Evolutionary conservation across 2,329 filamentous ascomycete genomes (phyloP), one percentile per base, ranked within the genome.

Genomic region (Colletotrichum musicola): DNA sequence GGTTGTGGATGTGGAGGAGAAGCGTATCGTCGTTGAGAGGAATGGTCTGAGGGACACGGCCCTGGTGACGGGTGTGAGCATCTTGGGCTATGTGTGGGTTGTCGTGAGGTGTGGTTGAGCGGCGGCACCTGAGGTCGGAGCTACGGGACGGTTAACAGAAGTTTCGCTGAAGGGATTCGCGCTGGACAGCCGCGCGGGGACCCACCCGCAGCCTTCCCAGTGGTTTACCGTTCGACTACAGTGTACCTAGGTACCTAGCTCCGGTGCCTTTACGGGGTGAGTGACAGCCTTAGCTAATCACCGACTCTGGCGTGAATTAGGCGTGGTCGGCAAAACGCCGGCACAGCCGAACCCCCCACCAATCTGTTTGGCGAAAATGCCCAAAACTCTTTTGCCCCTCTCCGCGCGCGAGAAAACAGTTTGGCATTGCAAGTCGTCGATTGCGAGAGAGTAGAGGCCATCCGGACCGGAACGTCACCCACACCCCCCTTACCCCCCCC

Each of bases 321-420:
- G 64, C 68, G 65, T 42, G 38, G 20, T 38, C 68, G 68, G 68
- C 27, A 65, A 71, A 71, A 68, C 61, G 38, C 40, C 68, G 70
- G 70, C 64, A 71, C 68, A 46, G 25, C 10, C 35, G 30, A 61
- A 55, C 60, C 64, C 70, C 70, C 70, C 70, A 71, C 70, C 70
- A 71, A 71, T 64, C 58, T 58, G 61, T 71, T 69, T 71, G 60
- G 64, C 62, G 49, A 71, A 71, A 71, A 71, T 71, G 64, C 64
- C 70, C 68, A 71, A 71, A 71, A 71, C 68, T 71, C 68, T 68
- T 62, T 59, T 68, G 70, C 68, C 70, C 70, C 70, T 71, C 70
- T 60, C 61, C 65, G 42, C 38, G 46, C 60, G 38, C 46, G 38
- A 56, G 42, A 66, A 55, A 66, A 69, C 40, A 55, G 67, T 61